Base-by-base conservation (phyloP, 805 yeast species). In the Candida morakotiae region DNA sequence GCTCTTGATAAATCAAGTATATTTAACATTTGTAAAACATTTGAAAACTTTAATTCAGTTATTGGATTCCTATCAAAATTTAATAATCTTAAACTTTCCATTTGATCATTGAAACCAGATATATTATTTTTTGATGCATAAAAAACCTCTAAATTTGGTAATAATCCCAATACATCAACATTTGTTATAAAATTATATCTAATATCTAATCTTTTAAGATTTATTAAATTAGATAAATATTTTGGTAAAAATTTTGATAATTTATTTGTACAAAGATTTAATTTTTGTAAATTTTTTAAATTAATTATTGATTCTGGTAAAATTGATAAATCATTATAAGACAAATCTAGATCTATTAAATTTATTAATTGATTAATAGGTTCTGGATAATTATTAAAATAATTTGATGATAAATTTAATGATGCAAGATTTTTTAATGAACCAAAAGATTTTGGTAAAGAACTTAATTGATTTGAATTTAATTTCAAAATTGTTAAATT, bases 21-120 rank as follows among this genome's bases (percentile, higher is more conserved):
- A 2, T 87, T 81, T 55, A 88, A 67, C 43, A 76, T 71, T 9
- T 70, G 67, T 56, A 86, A 75, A 16, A 70, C 56, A 23, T 75
- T 76, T 25, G 61, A 63, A 43, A 80, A 73, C 20, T 67, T 67
- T 44, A 86, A 71, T 40, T 75, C 71, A 0, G 96, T 87, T 38
- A 88, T 76, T 4, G 96, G 97, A 55, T 88, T 89, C 53, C 83
- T 76, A 53, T 84, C 88, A 33, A 88, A 66, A 51, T 82, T 84
- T 28, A 89, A 67, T 11, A 82, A 73, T 51, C 83, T 75, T 48
- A 89, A 63, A 35, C 74, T 74, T 22, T 75, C 74, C 50, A 86
- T 73, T 32, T 72, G 63, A 52, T 78, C 82, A 38, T 77, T 75
- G 53, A 86, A 83, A 11, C 75, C 74, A 0, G 94, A 78, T 10